A percentile compares a stretch with the other conserved stretches of the same genome.
Evolutionary conservation across 805 yeast genomes (phyloP).

Genomic region (Wickerhamomyces sydowiorum): DNA sequence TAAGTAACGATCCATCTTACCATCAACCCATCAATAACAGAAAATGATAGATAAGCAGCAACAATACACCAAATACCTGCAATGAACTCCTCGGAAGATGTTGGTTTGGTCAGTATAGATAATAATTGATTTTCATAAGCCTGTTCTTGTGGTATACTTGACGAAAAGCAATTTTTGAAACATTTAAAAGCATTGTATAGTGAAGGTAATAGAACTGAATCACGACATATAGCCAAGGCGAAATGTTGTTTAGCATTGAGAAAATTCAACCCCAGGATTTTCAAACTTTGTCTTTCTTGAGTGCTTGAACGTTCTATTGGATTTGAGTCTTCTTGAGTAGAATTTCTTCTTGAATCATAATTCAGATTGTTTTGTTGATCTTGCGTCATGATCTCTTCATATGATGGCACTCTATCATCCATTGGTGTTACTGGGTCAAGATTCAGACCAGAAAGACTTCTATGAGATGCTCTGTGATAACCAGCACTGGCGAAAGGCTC

Average conservation of each 20-base stretch:
- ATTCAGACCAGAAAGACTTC: neutral
- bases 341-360: neutral
- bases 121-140: slow-evolving; percentile 4
- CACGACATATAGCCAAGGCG: slow-evolving; percentile 71
- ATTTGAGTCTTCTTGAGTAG: neutral
- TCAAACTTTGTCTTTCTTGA: slow-evolving; percentile 26
- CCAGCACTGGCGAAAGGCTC: neutral
- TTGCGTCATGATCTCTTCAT: slow-evolving; percentile 5
- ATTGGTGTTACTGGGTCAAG: neutral
- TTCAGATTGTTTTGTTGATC: neutral
- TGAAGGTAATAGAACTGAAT: slow-evolving; percentile 68
- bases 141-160: slow-evolving; percentile 2
- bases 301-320: neutral
- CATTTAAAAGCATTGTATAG: slow-evolving; percentile 46
- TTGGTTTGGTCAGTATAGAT: slow-evolving; percentile 42
- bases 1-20: slow-evolving; percentile 92
- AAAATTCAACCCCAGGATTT: slow-evolving; percentile 62
- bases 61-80: slow-evolving; percentile 94
- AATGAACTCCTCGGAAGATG: slow-evolving; percentile 72
- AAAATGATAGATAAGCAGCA: slow-evolving; percentile 75
- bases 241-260: slow-evolving; percentile 73
- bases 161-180: slow-evolving; percentile 21
- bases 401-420: slow-evolving; percentile 3
- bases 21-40: slow-evolving; percentile 84
- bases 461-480: neutral